Base-by-base conservation (phyloP, 768 basidiomycete species). In the Amanita jacksonii region DNA sequence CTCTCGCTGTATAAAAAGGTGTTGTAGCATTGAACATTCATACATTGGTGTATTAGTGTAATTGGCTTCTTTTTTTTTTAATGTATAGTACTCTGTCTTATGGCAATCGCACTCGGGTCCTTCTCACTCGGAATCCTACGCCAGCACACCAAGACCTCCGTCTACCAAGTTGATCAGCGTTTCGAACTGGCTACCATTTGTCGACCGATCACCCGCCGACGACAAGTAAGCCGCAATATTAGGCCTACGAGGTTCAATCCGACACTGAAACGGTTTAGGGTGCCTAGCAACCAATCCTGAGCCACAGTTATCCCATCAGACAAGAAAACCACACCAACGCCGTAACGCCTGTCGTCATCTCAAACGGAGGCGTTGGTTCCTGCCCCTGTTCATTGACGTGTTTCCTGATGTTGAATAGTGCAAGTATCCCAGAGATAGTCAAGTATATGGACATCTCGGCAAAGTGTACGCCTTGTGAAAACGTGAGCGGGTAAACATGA, bases 291-390 rank as follows among this genome's bases (percentile, higher is more conserved):
- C 12, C 12, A 28, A 28, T 12, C 27, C 27, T 6, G 27, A 28
- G 27, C 28, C 7, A 34, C 33, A 5, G 7, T 6, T 34, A 18
- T 8, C 6, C 16, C 8, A n/a, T 34, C 15, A 34, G n/a, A 15
- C 15, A 34, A 8, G 33, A 6, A 15, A 6, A 34, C 5, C 13
- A 7, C 7, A 20, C 46, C 18, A 19, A 47, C 46, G 38, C 41
- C 18, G 46, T 47, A 10, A 41, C 34, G 23, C 46, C 46, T 5
- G 46, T 47, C 25, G 46, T 41, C 10, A 47, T 41, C 19, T 47
- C 46, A 27, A 47, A 41, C 3, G 16, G 40, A 5, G 15, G 7
- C 8, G 36, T 15, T 12, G 31, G 9, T 12, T 34, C 46, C 15
- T 23, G 0, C 7, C 46, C 46, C 13, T 38, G 9, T 27, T 33